Base-by-base conservation (phyloP, 2,329 filamentous ascomycete species). In the Fusarium continuum region DNA sequence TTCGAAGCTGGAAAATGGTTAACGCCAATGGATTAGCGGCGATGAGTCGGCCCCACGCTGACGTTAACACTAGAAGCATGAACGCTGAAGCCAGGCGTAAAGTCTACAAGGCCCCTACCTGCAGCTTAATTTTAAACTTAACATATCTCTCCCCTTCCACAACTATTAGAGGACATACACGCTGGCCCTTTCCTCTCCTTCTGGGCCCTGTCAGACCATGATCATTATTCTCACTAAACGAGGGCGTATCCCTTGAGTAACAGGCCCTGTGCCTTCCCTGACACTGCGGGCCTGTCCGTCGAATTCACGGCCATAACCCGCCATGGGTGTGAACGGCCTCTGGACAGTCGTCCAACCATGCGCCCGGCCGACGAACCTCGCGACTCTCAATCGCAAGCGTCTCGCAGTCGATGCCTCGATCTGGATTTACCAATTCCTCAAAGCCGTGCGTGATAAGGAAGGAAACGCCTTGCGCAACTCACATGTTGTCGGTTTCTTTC, bases 371-470 rank as follows among this genome's bases (percentile, higher is more conserved):
- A 96, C 96, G 63, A 97, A 97, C 77, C 90, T 99, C 70, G 93
- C 96, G 70, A 97, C 94, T 13, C 88, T 99, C 59, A 98, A 98
- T 76, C 92, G 91, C 69, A 97, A 97, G 79, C 92, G 95, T 14
- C 90, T 99, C 44, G 96, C 95, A 40, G 92, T 99, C 67, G 95
- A 99, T 79, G 95, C 96, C 55, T 97, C 93, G 11, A 99, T 99
- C 75, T 99, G 95, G 95, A 98, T 99, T 70, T 99, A 99, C 82
- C 95, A 99, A 74, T 99, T 99, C 73, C 87, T 99, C 70, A 99
- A 99, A 80, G 95, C 96, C 9, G 95, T 99, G 10, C 93, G 95
- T 70, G 95, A 99, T 79, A 97, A 98, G 73, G 95, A 99, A 78
- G 95, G 95, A 49, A 97, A 99, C 73, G 95, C 95, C 2, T 83